Evolutionary conservation across 306 rosid species (phyloP).

Genomic region (apple (Malus domestica)): DNA sequence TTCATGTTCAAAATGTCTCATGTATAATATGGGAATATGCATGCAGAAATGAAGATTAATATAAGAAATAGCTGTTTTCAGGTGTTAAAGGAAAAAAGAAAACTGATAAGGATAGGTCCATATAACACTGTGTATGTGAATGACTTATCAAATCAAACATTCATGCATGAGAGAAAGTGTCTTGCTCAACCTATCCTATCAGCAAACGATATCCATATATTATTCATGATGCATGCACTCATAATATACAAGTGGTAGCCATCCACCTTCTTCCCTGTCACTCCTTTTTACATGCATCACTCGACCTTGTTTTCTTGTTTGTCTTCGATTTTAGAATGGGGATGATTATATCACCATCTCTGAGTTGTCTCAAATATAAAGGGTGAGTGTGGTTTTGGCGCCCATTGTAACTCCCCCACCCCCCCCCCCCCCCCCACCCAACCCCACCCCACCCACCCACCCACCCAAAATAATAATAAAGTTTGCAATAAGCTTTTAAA

Average conservation of each 20-base stretch:
- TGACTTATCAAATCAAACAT: constrained; percentile 17
- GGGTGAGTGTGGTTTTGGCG: neutral
- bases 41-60: neutral
- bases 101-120: constrained; percentile 16
- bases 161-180: neutral
- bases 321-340: neutral
- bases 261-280: neutral
- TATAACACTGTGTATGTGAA: neutral
- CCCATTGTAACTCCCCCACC: no score
- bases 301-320: no score
- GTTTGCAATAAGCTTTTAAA: no score
- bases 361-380: neutral
- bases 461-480: no score
- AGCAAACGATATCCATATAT: neutral
- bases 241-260: neutral
- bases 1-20: no score
- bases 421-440: no score
- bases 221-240: neutral
- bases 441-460: no score
- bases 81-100: neutral
- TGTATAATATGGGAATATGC: neutral
- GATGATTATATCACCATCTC: neutral
- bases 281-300: neutral
- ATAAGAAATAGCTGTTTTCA: constrained; percentile 12
- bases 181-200: neutral